Conservation (phyloP, 2,329 filamentous ascomycete species). For the Aureobasidium mangrovei region DNA sequence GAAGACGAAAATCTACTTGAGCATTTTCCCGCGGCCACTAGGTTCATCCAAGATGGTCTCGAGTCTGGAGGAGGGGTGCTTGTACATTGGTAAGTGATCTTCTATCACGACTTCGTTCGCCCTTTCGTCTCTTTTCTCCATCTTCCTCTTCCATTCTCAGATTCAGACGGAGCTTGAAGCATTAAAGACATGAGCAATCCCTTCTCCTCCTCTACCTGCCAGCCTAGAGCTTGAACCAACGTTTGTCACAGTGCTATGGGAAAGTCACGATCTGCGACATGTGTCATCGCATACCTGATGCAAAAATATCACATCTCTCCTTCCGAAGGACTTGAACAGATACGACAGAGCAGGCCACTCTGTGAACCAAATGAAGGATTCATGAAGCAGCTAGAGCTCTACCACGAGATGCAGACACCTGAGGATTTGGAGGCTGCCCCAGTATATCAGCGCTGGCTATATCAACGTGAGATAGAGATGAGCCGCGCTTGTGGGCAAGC, state of each 20-base stretch:
- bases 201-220: neutral
- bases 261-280: slow-evolving; percentile 82
- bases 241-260: slow-evolving; percentile 72
- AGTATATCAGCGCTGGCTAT: slow-evolving; percentile 72
- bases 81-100: slow-evolving; percentile 57
- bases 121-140: neutral
- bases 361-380: slow-evolving; percentile 89
- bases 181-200: no score
- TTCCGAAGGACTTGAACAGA: slow-evolving; percentile 57
- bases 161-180: no score
- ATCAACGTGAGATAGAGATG: slow-evolving; percentile 55
- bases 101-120: neutral
- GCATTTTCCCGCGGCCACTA: slow-evolving; percentile 67
- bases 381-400: slow-evolving; percentile 78
- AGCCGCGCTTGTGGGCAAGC: slow-evolving; percentile 68
- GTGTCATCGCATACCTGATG: slow-evolving; percentile 78
- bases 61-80: slow-evolving; percentile 52
- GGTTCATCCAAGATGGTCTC: slow-evolving; percentile 74
- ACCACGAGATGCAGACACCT: slow-evolving; percentile 79
- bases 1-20: slow-evolving; percentile 80
- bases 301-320: slow-evolving; percentile 43
- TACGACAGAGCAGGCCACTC: slow-evolving; percentile 63
- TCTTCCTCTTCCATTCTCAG: neutral
- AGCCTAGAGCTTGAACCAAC: slow-evolving; percentile 2
- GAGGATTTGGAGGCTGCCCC: slow-evolving; percentile 59